phyloP scores from a whole-genome alignment of 116 monocot genomes.

The Zostera marina region DNA sequence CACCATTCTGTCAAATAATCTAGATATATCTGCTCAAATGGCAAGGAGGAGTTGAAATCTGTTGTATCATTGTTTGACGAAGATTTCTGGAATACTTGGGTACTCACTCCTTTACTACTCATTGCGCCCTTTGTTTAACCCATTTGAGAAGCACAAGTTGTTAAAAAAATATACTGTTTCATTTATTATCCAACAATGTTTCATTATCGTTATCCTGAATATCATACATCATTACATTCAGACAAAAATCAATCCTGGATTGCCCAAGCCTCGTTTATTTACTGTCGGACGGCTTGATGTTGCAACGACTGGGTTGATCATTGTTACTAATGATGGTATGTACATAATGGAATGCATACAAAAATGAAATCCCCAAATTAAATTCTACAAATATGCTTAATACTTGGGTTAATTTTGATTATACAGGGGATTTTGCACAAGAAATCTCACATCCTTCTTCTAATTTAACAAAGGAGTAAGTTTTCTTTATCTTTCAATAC shows the following conservation, averaged over 20 bases:
- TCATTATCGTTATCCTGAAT: not conserved
- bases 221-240: conserved; percentile 19
- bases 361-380: not conserved
- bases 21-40: conserved; percentile 91
- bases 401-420: conserved; percentile 1
- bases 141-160: not conserved
- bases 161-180: not conserved
- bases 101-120: conserved; percentile 27
- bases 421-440: conserved; percentile 86
- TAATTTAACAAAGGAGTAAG: conserved; percentile 83
- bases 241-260: conserved; percentile 60
- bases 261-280: conserved; percentile 73
- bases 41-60: conserved; percentile 68
- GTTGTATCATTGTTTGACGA: conserved; percentile 61
- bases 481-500: not conserved
- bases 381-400: not conserved
- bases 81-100: conserved; percentile 81
- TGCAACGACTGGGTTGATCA: conserved; percentile 78
- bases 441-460: conserved; percentile 81
- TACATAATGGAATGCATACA: not conserved
- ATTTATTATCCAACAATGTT: not conserved
- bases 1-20: not conserved
- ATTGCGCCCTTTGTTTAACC: not conserved
- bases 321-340: conserved; percentile 91
- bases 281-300: conserved; percentile 96